Conservation (phyloP, 139 green algal species). For the Chlamydomonas sphaeroides region DNA sequence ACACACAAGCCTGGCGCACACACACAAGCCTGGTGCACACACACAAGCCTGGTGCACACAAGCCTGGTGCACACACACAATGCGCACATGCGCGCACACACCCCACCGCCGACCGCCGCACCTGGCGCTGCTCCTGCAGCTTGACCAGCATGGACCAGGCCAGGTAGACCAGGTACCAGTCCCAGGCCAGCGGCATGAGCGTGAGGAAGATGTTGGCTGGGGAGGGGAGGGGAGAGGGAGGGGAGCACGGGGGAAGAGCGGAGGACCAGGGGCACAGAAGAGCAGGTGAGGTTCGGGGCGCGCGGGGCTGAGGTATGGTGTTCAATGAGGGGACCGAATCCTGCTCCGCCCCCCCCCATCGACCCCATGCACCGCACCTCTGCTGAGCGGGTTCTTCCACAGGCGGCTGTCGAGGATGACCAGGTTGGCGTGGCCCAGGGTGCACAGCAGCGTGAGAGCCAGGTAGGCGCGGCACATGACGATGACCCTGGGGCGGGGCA, state of each 20-base stretch:
- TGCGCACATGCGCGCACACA: no score
- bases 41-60: no score
- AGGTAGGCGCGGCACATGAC: constrained; percentile 2
- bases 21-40: no score
- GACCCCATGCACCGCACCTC: neutral
- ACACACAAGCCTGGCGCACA: no score
- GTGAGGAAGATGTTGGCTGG: constrained; percentile 10
- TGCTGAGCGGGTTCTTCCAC: neutral
- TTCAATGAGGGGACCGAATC: no score
- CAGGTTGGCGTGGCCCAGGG: neutral
- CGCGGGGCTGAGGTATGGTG: no score
- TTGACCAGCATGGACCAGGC: constrained; percentile 30
- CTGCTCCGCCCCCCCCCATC: neutral
- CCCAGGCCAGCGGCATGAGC: constrained; percentile 11
- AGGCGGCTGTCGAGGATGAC: neutral
- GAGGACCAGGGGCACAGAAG: no score
- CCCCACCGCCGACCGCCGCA: neutral
- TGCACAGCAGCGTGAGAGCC: neutral
- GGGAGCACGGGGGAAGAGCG: no score
- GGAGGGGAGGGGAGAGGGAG: neutral
- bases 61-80: no score
- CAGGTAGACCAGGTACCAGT: constrained; percentile 40
- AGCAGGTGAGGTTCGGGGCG: no score
- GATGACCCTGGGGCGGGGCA: neutral
- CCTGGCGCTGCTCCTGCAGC: constrained; percentile 31